Base-by-base conservation (phyloP, 176 grass and related monocot species). In the Oryza longistaminata region DNA sequence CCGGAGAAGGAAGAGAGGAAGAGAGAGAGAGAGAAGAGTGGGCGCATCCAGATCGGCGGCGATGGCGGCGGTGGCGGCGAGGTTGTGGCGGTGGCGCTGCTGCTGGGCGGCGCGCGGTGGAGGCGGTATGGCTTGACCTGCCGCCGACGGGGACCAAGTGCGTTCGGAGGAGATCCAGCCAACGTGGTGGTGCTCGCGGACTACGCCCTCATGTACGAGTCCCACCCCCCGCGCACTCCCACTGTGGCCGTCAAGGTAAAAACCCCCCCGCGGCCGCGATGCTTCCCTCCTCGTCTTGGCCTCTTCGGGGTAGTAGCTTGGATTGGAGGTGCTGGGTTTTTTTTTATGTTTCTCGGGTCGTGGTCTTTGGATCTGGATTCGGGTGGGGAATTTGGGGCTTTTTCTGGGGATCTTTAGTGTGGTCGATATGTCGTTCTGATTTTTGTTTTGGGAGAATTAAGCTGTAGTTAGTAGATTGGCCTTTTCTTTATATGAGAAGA, bases 131-230 rank as follows among this genome's bases (percentile, higher is more conserved):
- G 93, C 68, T 98, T 5, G 91, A 92, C 48, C 86, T 98, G 81
- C 96, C 96, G 26, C 71, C 79, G 50, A 62, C 85, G 70, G 96
- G 96, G 13, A 92, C 96, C 81, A 98, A 98, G 96, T 98, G 96
- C 91, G 88, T 98, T 95, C 96, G 42, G 96, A 98, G 88, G 96
- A 98, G 88, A 98, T 98, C 90, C 96, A 98, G 66, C 96, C 37
- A 94, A 95, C 91, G 96, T 98, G 81, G 93, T 98, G 55, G 91
- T 95, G 64, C 76, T 98, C 74, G 91, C 86, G 21, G 93, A 98
- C 73, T 98, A 98, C 88, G 17, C 77, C 10, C 43, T 95, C 86
- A 77, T 94, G 74, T 70, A 73, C 77, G 88, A 99, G 49, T 72
- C 83, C 48, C 90, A 82, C 81, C 65, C 83, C 25, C 50, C 50